Evolutionary conservation across 73 alveolate species (phyloP), one percentile per base, ranked within the genome.

Genomic region (Urostyla sp.): DNA sequence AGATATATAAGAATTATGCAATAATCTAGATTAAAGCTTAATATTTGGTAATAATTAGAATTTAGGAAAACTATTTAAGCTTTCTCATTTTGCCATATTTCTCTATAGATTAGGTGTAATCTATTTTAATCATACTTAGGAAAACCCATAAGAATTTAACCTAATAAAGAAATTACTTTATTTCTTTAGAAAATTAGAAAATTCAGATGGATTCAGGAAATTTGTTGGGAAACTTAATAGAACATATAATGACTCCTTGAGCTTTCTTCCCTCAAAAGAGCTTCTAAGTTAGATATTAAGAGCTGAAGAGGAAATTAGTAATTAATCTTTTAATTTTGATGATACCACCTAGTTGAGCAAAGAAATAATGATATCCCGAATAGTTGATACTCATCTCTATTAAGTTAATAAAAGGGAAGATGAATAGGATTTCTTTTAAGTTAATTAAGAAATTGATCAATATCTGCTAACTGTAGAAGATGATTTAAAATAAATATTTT

Each of bases 401-500:
- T 7, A 13, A 50, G 16, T 50, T 13, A 10, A 20, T 50, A 20
- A 6, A 31, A 59, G 4, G 5, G n/a, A 15, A 31, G 4, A 15
- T 10, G 20, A 59, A 59, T 37, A 59, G 10, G 16, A 4, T 5
- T 2, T 16, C n/a, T 36, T 3, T 13, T 20, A 15, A 11, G 10
- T 20, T 13, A 10, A 7, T 20, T 13, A 13, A 13, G 16, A 50
- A 20, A 11, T 11, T 40, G 52, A 16, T 40, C 11, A 59, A 31
- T 59, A 37, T n/a, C 58, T 59, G 3, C 36, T 8, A 31, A 8
- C 6, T 8, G 34, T 35, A 10, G 34, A 59, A 6, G 84, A 45
- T 23, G 72, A 24, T 23, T 51, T 69, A 48, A 69, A 16, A 37
- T 48, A 30, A 38, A 35, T 69, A 1, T 69, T 69, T 48, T 32